Evolutionary conservation across 164 flowering plant species (phyloP), one percentile per base, ranked within the genome.

Genomic region (Macadamia tetraphylla): DNA sequence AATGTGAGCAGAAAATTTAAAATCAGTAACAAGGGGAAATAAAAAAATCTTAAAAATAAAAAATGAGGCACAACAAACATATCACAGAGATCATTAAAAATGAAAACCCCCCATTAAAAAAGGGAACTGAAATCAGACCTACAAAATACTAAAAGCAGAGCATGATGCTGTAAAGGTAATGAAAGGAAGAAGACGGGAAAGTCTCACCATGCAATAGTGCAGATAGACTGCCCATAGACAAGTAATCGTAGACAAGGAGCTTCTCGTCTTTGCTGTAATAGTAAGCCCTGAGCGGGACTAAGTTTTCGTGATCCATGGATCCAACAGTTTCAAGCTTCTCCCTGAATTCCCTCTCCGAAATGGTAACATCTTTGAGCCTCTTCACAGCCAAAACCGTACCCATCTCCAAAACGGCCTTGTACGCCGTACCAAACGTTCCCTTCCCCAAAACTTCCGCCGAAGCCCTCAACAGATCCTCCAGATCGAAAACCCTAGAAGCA

Each of bases 201-300:
- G 43, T 3, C 85, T 85, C 35, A 94, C 99, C 99, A 77, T 94
- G 99, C 70, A 94, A 74, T 68, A 92, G 89, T 10, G 99, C 98
- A 78, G 97, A 94, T 66, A 94, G 83, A 85, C 98, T 94, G 72
- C 99, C 99, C 86, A 82, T 85, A 17, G 96, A 81, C 89, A 92
- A 72, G 83, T 85, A 95, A 81, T 95, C 98, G 81, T 81, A 85
- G n/a, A 95, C 97, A 60, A 95, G 87, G 62, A 95, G 92, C 81
- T 86, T 95, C 79, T 95, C 98, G 9, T 87, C 94, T 58, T 68
- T 70, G 74, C 83, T 85, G 68, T 18, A 90, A 69, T 87, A 87
- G 69, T 90, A 95, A 43, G 92, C 99, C 67, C 88, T 83, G 4
- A 95, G 81, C 15, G 87, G 88, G 8, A 95, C 96, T 80, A 95